These are phyloP conservation scores for Coemansia asiatica DNA, from an alignment of 192 early-diverging fungal genomes.

Conservation along the genomic window DNA sequence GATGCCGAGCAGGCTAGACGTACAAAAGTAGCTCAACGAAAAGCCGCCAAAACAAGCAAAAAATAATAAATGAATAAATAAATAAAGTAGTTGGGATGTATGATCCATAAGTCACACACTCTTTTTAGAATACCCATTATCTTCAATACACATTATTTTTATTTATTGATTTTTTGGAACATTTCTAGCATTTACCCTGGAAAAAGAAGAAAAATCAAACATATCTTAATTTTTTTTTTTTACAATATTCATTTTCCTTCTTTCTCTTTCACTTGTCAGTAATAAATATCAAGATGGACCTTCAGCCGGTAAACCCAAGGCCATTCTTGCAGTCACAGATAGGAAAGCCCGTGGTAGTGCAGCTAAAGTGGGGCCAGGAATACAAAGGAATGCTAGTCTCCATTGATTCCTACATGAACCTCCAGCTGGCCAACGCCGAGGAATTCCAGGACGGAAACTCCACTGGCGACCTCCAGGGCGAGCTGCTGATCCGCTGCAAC, in stretches of 20 bases:
- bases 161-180: too few relatives aligned
- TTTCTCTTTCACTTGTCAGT: not conserved
- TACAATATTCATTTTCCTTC: not conserved
- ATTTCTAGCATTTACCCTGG: too few relatives aligned
- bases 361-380: constrained; percentile 98
- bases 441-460: constrained; percentile 93
- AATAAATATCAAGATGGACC: constrained; percentile 34
- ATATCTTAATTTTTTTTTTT: not conserved
- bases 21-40: constrained; percentile 44
- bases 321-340: constrained; percentile 93
- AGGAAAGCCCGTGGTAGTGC: constrained; percentile 87
- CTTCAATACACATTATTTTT: too few relatives aligned
- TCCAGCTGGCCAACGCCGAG: constrained; percentile 91
- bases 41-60: constrained; percentile 20
- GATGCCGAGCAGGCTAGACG: constrained; percentile 46
- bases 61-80: too few relatives aligned
- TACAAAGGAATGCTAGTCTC: constrained; percentile 91
- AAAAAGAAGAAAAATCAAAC: too few relatives aligned
- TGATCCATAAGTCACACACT: too few relatives aligned
- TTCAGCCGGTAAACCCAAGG: constrained; percentile 94
- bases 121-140: too few relatives aligned
- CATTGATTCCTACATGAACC: constrained; percentile 97
- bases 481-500: constrained; percentile 93
- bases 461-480: constrained; percentile 77
- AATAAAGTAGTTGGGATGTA: too few relatives aligned